Base-by-base conservation (phyloP, 345 rosid species). In the Cardamine chenopodiifolia region DNA sequence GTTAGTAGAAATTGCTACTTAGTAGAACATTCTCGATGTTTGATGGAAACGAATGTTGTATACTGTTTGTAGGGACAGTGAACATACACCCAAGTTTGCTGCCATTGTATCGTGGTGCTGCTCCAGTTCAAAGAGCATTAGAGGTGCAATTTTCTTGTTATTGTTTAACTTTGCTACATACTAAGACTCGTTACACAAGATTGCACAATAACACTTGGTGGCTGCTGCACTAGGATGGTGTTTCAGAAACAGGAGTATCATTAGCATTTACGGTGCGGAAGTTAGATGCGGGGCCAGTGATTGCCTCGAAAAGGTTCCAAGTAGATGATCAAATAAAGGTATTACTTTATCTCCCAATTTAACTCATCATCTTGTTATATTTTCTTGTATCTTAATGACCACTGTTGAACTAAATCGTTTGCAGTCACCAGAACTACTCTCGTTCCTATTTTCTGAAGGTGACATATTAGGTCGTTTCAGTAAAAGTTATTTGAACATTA, bases 11-110 rank as follows among this genome's bases (percentile, higher is more conserved):
- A 54, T 32, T 44, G 32, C 40, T 68, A 59, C 15, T 18, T 17
- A 34, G 61, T 52, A 28, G 15, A 76, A 44, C 50, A 34, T 61
- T 18, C 26, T 25, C 3, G 26, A 25, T 25, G 26, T 25, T 25
- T 3, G 3, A 25, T 25, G 26, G 26, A 25, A 25, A 25, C 3
- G 26, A 25, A 25, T 25, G 26, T 25, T 25, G 26, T 25, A 25
- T 25, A 25, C 26, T 25, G 26, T 60, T 48, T 79, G 65, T 88
- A 95, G 97, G 99, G 72, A 95, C 97, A 0, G 97, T 95, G 71
- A 95, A 95, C 62, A 82, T 95, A 80, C 99, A 92, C 68, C 99
- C 97, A 45, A 95, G 97, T 83, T 80, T 95, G 76, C 75, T 95
- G 32, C 99, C 97, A 0, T 67, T 84, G 29, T 94, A 94, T 57